Base-by-base conservation (phyloP, 148 eudicot species). In the Cornus controversa region DNA sequence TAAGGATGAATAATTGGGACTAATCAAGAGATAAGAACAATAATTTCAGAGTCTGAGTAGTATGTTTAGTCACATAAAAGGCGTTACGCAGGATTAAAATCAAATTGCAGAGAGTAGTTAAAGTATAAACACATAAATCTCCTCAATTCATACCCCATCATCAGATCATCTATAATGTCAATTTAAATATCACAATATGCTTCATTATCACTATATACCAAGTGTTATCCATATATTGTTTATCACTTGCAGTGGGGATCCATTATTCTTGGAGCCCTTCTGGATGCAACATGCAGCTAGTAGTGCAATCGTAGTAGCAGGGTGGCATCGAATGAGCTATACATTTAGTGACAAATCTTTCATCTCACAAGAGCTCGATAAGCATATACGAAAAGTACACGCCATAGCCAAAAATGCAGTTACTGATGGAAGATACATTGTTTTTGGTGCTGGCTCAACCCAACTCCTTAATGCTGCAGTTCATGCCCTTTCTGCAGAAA, bases 241-340 rank as follows among this genome's bases (percentile, higher is more conserved):
- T 25, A 28, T 40, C 70, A 42, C 78, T 4, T 40, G 45, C 45
- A 92, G 96, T 70, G 96, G 96, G 31, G 85, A 88, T 79, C 93
- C 93, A 27, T 9, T 87, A 22, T 92, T 87, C 75, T 72, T 92
- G 81, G 96, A 92, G 81, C 96, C 96, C 14, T 92, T 84, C 67
- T 92, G 93, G 96, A 84, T 72, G 88, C 84, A 84, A 27, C 82
- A 89, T 18, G 89, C 86, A 37, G 87, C 85, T 18, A 81, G 66
- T 26, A 93, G 97, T 71, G 91, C 94, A 20, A 77, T 89, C 4
- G 31, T 91, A 4, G 75, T 88, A 2, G 70, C 94, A 45, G 93
- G 94, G 29, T 91, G 97, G 94, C 97, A 93, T 75, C 85, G 94
- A 40, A 82, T 93, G 88, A 80, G 97, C 67, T 93, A 89, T n/a